Evolutionary conservation across 2,329 filamentous ascomycete genomes (phyloP).

Genomic region (Aureobasidium lini): DNA sequence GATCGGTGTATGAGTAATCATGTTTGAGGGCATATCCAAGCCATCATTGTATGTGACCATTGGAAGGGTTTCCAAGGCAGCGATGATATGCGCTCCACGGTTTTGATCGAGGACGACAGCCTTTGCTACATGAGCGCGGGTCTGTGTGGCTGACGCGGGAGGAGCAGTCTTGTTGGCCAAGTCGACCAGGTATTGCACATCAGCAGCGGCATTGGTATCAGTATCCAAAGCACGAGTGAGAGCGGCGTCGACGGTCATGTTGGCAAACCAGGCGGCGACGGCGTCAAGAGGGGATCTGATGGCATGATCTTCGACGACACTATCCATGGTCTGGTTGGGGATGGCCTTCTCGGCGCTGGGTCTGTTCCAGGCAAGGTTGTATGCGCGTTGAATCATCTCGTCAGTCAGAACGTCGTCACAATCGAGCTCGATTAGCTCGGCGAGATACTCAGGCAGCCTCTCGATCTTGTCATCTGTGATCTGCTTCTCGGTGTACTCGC

Average conservation of each 20-base stretch:
- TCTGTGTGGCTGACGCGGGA: constrained; percentile 63
- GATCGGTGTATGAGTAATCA: constrained; percentile 48
- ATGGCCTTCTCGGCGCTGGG: constrained; percentile 61
- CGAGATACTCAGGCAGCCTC: constrained; percentile 67
- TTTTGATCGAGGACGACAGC: constrained; percentile 50
- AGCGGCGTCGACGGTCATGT: constrained; percentile 60
- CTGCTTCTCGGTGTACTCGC: constrained; percentile 18
- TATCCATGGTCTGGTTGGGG: constrained; percentile 66
- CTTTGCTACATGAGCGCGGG: constrained; percentile 51
- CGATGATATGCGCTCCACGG: constrained; percentile 43
- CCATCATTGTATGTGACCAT: constrained; percentile 21
- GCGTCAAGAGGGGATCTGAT: constrained; percentile 84
- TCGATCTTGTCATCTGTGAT: constrained; percentile 48
- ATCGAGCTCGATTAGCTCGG: constrained; percentile 66
- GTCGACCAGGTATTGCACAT: constrained; percentile 47
- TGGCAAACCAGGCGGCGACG: constrained; percentile 86
- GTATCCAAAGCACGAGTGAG: constrained; percentile 57
- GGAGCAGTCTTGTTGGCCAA: constrained; percentile 69
- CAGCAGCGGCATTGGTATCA: constrained; percentile 39
- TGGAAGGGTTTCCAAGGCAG: constrained; percentile 48
- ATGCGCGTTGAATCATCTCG: constrained; percentile 72
- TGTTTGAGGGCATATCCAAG: constrained; percentile 34
- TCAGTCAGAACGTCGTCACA: constrained; percentile 76
- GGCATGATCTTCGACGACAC: constrained; percentile 75
- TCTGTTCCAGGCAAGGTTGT: constrained; percentile 83